These are phyloP conservation scores for Podaxis mareebaensis DNA, from an alignment of 768 basidiomycete species.

Conservation along the genomic window DNA sequence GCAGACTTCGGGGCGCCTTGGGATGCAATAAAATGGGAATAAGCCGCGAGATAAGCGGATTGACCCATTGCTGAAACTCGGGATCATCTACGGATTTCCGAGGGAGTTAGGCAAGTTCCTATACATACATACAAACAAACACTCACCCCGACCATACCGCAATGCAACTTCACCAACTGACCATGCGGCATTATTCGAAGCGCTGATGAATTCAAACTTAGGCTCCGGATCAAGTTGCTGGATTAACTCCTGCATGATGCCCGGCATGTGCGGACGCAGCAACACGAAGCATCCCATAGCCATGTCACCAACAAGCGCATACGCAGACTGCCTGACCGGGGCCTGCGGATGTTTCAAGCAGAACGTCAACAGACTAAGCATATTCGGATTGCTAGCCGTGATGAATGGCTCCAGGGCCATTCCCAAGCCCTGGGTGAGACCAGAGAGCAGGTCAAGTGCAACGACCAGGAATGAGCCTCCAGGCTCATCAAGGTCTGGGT, in stretches of 20 bases:
- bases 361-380: constrained; percentile 79
- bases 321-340: constrained; percentile 92
- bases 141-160: constrained; percentile 79
- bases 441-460: constrained; percentile 94
- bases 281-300: constrained; percentile 94
- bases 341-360: constrained; percentile 97
- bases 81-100: constrained; percentile 54
- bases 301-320: constrained; percentile 97
- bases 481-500: constrained; percentile 90
- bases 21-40: constrained; percentile 92
- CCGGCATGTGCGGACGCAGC: constrained; percentile 81
- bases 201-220: constrained; percentile 91
- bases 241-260: constrained; percentile 88
- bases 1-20: constrained; percentile 89
- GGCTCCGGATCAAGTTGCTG: constrained; percentile 92
- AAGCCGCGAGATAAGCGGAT: constrained; percentile 81
- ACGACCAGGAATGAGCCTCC: constrained; percentile 98
- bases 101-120: constrained; percentile 5
- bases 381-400: constrained; percentile 65
- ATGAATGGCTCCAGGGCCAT: constrained; percentile 76
- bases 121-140: constrained; percentile 7
- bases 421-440: constrained; percentile 92
- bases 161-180: constrained; percentile 98
- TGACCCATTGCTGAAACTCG: constrained; percentile 92
- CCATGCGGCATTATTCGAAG: constrained; percentile 99